Base-by-base conservation (phyloP, 192 early-diverging fungal species). In the Phlyctochytrium planicorne region DNA sequence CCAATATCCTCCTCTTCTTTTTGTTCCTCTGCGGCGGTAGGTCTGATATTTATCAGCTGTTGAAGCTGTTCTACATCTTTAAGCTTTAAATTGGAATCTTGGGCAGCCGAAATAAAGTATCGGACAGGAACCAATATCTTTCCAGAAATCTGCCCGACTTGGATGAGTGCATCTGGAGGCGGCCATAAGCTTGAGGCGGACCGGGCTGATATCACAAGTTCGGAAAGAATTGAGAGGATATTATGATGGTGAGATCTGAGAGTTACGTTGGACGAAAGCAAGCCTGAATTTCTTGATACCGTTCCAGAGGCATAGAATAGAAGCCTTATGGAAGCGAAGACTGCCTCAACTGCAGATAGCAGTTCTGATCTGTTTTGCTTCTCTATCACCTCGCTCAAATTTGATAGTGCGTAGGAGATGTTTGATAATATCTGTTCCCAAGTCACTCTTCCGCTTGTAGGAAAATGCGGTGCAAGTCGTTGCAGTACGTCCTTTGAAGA, bases 131-230 rank as follows among this genome's bases (percentile, higher is more conserved):
- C 77, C 33, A 95, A 77, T 31, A 97, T 87, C 60, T 95, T 93
- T 34, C 89, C 87, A 1, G 93, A 89, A 53, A 94, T 89, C 30
- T 82, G 78, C 25, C 88, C 79, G 77, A 97, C 91, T 14, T 89
- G 92, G 32, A 84, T 73, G 27, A 88, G 83, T 6, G 91, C 87
- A 69, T 93, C 92, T 10, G 91, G 90, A 2, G 93, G 90, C 37
- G 93, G 93, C 93, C 93, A 94, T 50, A 94, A 84, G 23, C 90
- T 89, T 12, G 90, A 76, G 0, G 90, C 92, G 53, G 88, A 83
- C 66, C 90, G 93, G 47, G 91, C 88, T 10, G 92, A 87, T 20
- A 98, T 76, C 20, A 91, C 81, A 62, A 98, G 79, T 50, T 93
- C 92, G 6, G 93, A 91, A 14, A 96, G 70, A 1, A 88, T 80